A percentile compares a stretch with the other conserved stretches of the same genome.
Evolutionary conservation across 805 yeast species (phyloP).

Genomic region (Wickerhamomyces rabaulensis): DNA sequence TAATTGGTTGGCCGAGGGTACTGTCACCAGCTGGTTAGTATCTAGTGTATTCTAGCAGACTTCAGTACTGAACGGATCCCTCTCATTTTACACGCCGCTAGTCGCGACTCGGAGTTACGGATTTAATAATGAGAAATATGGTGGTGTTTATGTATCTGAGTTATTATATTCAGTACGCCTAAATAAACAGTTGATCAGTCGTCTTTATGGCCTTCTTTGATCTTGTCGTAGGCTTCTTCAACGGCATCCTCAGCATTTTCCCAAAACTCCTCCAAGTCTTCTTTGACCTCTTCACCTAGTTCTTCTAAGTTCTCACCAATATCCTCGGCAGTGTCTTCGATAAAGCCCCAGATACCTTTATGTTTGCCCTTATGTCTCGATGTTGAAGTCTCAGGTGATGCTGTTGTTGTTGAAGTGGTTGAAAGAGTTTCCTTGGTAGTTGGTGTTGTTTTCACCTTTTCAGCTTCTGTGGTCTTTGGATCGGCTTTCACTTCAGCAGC

Average conservation of each 20-base stretch:
- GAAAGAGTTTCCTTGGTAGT: neutral
- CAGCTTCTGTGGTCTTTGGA: neutral
- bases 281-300: conserved; percentile 26
- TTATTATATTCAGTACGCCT: no score
- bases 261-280: conserved; percentile 21
- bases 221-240: neutral
- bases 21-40: no score
- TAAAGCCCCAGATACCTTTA: conserved; percentile 23
- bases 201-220: neutral
- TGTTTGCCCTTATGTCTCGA: conserved; percentile 6
- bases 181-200: no score
- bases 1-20: no score
- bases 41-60: no score
- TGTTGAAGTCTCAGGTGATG: neutral
- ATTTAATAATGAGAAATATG: no score
- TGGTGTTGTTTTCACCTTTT: neutral
- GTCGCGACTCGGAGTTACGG: no score
- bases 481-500: conserved; percentile 8
- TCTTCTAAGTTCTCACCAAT: conserved; percentile 11
- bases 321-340: conserved; percentile 24
- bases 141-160: no score
- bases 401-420: neutral
- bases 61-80: no score
- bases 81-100: no score
- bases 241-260: neutral